Base-by-base conservation (phyloP, 2,329 filamentous ascomycete genomes). In the Colletotrichum musicola region DNA sequence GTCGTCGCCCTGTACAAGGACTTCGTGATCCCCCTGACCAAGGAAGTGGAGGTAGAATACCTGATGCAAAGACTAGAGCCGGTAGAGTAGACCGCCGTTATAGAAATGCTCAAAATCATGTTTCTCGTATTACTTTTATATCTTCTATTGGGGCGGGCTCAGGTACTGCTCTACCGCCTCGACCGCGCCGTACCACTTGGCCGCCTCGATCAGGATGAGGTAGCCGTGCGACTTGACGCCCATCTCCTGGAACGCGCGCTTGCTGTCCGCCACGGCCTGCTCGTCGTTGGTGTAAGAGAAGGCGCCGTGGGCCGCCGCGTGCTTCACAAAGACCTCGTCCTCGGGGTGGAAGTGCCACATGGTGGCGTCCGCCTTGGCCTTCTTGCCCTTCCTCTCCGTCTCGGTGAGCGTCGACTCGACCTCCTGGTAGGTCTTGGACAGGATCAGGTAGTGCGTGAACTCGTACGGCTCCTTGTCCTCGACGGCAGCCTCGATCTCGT, bases 11-110 rank as follows among this genome's bases (percentile, higher is more conserved):
- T 97, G 92, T 97, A 97, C 82, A 89, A 90, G 86, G 89, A 97
- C 79, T 93, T 93, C 81, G 95, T 99, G 69, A 99, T 99, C 74
- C 96, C 96, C 0, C 81, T 98, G 79, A 99, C 96, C n/a, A 99
- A 99, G 81, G 92, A 94, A 72, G 95, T 99, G 47, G 96, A 99
- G 84, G 94, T 99, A 10, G 96, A 99, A 75, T 99, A 99, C 79
- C 84, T 99, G 74, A 97, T 99, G 93, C 94, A 98, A 81, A 88
- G 96, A 71, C 83, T 99, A 62, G 88, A 89, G 62, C 77, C 77
- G 72, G 53, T 59, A 69, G 62, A 63, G 30, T 64, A 70, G 67
- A 68, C 25, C 44, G 2, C 12, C 22, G n/a, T 44, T 56, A 35
- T 35, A 40, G 25, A 56, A 13, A 62, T 68, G 54, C 53, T 66